These are phyloP conservation scores for Jackrogersella minutella DNA, from an alignment of 495 filamentous ascomycete species.

Conservation along the genomic window DNA sequence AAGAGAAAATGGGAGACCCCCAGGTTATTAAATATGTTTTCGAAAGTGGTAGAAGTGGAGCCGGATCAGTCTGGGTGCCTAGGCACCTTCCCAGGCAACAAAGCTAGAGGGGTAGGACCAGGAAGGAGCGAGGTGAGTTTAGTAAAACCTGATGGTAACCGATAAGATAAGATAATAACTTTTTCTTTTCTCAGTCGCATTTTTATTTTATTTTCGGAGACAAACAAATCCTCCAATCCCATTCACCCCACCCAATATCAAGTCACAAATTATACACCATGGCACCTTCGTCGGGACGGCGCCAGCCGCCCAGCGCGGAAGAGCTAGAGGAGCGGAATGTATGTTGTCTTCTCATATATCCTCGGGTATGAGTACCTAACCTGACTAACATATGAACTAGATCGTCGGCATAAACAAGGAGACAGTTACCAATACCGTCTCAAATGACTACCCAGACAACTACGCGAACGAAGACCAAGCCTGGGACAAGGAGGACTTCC, in stretches of 20 bases:
- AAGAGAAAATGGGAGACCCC: not conserved
- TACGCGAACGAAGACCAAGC: conserved; percentile 89
- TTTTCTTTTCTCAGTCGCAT: conserved; percentile 3
- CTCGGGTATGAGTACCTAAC: not conserved
- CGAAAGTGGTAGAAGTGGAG: conserved; percentile 2
- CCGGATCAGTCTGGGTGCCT: not conserved
- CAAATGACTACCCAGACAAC: conserved; percentile 89
- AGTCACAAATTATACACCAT: conserved; percentile 42
- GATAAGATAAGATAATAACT: conserved; percentile 32
- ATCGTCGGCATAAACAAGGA: conserved; percentile 86
- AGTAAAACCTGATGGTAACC: conserved; percentile 6
- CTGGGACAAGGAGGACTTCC: conserved; percentile 83
- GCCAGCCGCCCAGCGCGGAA: conserved; percentile 47
- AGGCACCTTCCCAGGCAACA: not conserved
- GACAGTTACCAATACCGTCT: conserved; percentile 85
- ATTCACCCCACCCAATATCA: conserved; percentile 24
- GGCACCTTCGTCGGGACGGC: conserved; percentile 49
- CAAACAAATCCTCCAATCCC: not conserved
- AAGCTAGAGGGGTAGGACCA: conserved; percentile 24
- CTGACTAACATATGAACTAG: conserved; percentile 54
- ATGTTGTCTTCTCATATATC: conserved; percentile 5
- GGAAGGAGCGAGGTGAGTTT: conserved; percentile 24
- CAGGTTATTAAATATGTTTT: not conserved
- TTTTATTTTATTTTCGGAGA: conserved; percentile 24
- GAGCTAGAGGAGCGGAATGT: conserved; percentile 55